phyloP scores from a whole-genome alignment of 495 filamentous ascomycete species.

The Xanthoparmelia taractica region DNA sequence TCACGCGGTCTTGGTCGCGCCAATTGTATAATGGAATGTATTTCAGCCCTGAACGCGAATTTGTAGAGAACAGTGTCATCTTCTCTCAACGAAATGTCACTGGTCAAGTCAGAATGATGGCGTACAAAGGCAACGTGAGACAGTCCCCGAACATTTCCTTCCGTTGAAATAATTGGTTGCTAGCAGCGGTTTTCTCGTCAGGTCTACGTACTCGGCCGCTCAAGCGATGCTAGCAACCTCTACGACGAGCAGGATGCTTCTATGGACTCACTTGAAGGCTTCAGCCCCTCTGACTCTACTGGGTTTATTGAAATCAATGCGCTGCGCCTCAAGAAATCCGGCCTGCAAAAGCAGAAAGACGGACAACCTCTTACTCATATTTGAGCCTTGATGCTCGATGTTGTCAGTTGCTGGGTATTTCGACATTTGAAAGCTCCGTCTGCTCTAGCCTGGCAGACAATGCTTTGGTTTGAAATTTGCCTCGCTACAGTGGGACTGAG shows the following conservation, averaged over 20 bases:
- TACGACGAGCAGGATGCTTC: conserved; percentile 5
- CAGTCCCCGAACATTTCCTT: neutral
- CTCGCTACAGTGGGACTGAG: too few relatives aligned
- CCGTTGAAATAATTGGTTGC: conserved; percentile 1
- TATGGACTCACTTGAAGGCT: conserved; percentile 9
- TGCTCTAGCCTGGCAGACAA: neutral
- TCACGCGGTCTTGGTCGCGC: neutral
- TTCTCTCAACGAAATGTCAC: conserved; percentile 5
- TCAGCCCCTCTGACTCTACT: conserved; percentile 22
- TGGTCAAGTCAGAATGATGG: neutral
- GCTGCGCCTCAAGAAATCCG: conserved; percentile 87
- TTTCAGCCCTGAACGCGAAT: conserved; percentile 6
- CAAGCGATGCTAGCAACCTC: conserved; percentile 1
- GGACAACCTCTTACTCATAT: conserved; percentile 29
- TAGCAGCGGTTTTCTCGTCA: neutral
- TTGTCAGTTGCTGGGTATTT: neutral
- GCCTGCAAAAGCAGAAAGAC: conserved; percentile 55
- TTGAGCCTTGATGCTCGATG: neutral
- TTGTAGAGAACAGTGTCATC: conserved; percentile 20
- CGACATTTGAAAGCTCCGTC: neutral
- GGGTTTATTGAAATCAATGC: conserved; percentile 78
- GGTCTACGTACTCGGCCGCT: neutral
- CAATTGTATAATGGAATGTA: conserved; percentile 7
- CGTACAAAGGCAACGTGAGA: neutral
- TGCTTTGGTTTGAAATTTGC: neutral